These are phyloP conservation scores for Colletotrichum sp. DNA, from an alignment of 2,329 filamentous ascomycete species.

Conservation along the genomic window DNA sequence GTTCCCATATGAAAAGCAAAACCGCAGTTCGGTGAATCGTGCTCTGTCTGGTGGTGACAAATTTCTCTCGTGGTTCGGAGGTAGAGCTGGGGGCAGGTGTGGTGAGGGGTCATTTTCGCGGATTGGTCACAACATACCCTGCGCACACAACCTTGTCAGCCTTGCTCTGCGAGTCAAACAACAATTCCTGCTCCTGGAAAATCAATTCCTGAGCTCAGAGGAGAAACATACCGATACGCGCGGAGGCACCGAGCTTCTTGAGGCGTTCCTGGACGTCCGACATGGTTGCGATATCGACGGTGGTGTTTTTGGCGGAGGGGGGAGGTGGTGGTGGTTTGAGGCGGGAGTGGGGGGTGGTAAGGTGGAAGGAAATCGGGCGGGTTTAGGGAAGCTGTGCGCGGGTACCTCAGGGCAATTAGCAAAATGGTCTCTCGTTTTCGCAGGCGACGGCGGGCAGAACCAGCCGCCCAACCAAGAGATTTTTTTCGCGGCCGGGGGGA, in stretches of 20 bases:
- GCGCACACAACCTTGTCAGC: slow-evolving; percentile 12
- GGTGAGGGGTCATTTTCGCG: slow-evolving; percentile 20
- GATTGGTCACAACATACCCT: slow-evolving; percentile 40
- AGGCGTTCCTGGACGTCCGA: slow-evolving; percentile 63
- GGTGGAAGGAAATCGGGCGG: slow-evolving; percentile 20
- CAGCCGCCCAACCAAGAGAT: background rate
- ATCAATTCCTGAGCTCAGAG: background rate
- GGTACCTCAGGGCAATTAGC: slow-evolving; percentile 22
- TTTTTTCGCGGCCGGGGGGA: background rate
- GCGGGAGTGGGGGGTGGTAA: slow-evolving; percentile 30
- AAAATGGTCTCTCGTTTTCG: slow-evolving; percentile 14
- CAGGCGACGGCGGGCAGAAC: slow-evolving; percentile 10
- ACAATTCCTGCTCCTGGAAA: background rate
- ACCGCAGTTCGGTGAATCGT: background rate
- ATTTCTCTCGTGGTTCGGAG: background rate
- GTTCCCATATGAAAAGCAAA: background rate
- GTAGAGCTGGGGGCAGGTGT: background rate
- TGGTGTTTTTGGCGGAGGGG: background rate
- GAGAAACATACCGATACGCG: slow-evolving; percentile 67
- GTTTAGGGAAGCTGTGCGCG: slow-evolving; percentile 16
- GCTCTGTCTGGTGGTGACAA: background rate
- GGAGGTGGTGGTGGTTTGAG: slow-evolving; percentile 11
- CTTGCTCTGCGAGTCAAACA: slow-evolving; percentile 9
- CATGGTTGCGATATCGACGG: slow-evolving; percentile 43
- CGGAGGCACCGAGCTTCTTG: slow-evolving; percentile 61